phyloP scores from a whole-genome alignment of 2,329 filamentous ascomycete genomes.

The Malbranchea cinnamomea region DNA sequence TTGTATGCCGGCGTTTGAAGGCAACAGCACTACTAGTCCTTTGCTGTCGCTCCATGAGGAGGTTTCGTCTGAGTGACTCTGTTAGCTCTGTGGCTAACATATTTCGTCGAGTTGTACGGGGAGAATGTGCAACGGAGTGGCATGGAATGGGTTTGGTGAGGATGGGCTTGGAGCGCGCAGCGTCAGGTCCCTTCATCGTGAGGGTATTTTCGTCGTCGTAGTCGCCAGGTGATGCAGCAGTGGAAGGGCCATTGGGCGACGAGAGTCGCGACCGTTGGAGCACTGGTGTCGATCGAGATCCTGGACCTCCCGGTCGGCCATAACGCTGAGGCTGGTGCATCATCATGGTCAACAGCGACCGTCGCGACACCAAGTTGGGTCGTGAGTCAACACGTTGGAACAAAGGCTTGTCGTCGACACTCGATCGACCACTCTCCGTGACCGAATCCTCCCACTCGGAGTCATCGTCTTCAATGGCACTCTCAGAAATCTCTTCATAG shows the following conservation, averaged over 20 bases:
- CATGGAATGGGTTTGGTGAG: constrained; percentile 53
- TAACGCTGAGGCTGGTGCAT: constrained; percentile 67
- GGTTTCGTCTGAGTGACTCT: constrained; percentile 76
- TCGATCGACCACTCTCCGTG: constrained; percentile 70
- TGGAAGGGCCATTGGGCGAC: constrained; percentile 49
- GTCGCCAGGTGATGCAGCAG: constrained; percentile 41
- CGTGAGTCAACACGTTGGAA: constrained; percentile 88
- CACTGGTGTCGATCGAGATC: constrained; percentile 28
- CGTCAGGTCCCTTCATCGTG: constrained; percentile 44
- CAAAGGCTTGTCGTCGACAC: constrained; percentile 60
- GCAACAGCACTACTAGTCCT: constrained; percentile 75
- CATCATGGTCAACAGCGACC: constrained; percentile 79
- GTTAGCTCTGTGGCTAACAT: constrained; percentile 94
- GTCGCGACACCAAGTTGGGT: constrained; percentile 67
- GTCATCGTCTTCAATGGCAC: constrained; percentile 55
- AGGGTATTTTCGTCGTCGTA: constrained; percentile 48
- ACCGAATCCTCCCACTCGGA: constrained; percentile 50
- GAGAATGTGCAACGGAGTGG: constrained; percentile 67
- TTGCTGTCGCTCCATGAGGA: constrained; percentile 90
- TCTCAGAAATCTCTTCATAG: constrained; percentile 57
- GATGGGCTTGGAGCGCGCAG: constrained; percentile 68
- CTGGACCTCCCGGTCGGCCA: constrained; percentile 37
- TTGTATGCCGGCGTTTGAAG: constrained; percentile 77
- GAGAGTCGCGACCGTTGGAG: constrained; percentile 43
- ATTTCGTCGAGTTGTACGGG: constrained; percentile 78